Evolutionary conservation across 345 rosid species (phyloP), one percentile per base, ranked within the genome.

Genomic region (Cardamine chenopodiifolia): DNA sequence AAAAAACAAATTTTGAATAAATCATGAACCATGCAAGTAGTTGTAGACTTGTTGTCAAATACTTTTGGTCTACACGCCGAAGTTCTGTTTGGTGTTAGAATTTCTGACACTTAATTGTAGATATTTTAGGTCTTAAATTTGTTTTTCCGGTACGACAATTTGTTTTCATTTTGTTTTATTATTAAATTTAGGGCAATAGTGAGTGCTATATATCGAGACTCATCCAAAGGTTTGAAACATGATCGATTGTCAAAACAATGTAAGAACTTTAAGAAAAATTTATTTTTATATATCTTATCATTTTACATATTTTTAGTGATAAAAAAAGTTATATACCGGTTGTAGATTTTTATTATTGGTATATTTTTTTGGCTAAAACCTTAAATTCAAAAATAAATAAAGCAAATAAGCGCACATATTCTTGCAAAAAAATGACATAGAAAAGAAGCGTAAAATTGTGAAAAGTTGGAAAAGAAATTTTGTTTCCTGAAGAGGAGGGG

Each of bases 61-160:
- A 28, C 48, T 44, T 45, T 56, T 67, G 73, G 79, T 75, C 79
- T 75, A 75, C 68, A 50, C 32, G 47, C 79, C 73, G 22, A 75
- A 75, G 56, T 26, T 20, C 62, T 75, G 73, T 60, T 68, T 22
- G 45, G 47, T 39, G 37, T 39, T 75, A 67, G 50, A 50, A 23
- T 65, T 47, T 55, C 49, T 56, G 23, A 73, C 71, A 31, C 58
- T 11, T 20, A 44, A 55, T n/a, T 64, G 49, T 65, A 54, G 20
- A 73, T 22, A 12, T 31, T 64, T 55, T 22, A 31, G 39, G 58
- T 17, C 14, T 15, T 14, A 42, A 14, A 15, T n/a, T 45, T 6
- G 1, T n/a, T n/a, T 7, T 12, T 44, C 2, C n/a, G 17, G 47
- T 40, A 40, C 47, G 17, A 14, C 6, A 40, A 40, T 45, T 6